These are phyloP conservation scores for Aspergillus sojae DNA, from an alignment of 2,329 filamentous ascomycete genomes.

Conservation along the genomic window DNA sequence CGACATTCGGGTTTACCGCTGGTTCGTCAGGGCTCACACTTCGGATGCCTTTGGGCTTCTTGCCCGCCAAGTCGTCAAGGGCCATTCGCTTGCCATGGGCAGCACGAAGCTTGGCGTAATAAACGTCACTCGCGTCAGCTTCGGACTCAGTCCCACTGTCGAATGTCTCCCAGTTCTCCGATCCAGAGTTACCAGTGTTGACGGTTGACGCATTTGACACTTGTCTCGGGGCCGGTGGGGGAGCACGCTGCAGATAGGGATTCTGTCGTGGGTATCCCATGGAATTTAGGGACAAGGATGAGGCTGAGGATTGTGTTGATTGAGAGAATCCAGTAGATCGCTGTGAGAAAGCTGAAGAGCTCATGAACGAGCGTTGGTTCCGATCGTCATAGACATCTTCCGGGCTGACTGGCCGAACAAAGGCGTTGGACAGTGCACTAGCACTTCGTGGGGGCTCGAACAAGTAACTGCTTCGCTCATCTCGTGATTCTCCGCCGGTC, in stretches of 20 bases:
- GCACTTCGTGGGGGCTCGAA: slow-evolving; percentile 53
- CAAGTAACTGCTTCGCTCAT: slow-evolving; percentile 36
- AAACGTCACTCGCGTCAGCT: slow-evolving; percentile 72
- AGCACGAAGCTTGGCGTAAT: slow-evolving; percentile 76
- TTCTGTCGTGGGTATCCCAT: slow-evolving; percentile 37
- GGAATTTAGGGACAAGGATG: slow-evolving; percentile 39
- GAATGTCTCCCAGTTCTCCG: slow-evolving; percentile 98
- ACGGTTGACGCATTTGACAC: slow-evolving; percentile 70
- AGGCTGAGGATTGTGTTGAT: slow-evolving; percentile 45
- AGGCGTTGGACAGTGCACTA: slow-evolving; percentile 52
- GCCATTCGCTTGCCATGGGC: slow-evolving; percentile 66
- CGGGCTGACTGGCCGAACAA: slow-evolving; percentile 63
- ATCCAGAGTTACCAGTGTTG: slow-evolving; percentile 72
- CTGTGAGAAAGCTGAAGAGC: slow-evolving; percentile 45
- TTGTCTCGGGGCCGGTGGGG: slow-evolving; percentile 59
- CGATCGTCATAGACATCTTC: slow-evolving; percentile 86
- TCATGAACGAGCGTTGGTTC: slow-evolving; percentile 50
- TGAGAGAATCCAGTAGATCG: slow-evolving; percentile 42
- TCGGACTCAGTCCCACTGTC: slow-evolving; percentile 79
- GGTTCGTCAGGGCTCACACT: slow-evolving; percentile 48
- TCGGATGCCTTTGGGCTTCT: slow-evolving; percentile 51
- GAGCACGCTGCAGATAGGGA: slow-evolving; percentile 38
- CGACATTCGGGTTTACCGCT: slow-evolving; percentile 43
- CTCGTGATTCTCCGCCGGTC: slow-evolving; percentile 54
- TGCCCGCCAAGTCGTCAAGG: slow-evolving; percentile 43